phyloP scores from a whole-genome alignment of 257 asterid genomes.

The Echium plantagineum region DNA sequence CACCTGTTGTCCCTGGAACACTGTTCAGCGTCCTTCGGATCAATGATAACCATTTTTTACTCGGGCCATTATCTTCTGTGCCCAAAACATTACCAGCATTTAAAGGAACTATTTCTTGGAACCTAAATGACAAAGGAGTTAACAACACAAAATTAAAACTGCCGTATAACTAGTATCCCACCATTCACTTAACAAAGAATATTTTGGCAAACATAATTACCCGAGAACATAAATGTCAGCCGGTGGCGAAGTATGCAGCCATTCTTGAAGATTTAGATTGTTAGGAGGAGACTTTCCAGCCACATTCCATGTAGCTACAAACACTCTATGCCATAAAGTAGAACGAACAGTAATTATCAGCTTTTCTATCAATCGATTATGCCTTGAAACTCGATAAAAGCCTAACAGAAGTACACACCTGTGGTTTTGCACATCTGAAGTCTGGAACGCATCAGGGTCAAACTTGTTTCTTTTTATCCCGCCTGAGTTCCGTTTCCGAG shows the following conservation, averaged over 20 bases:
- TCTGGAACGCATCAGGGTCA: conserved; percentile 57
- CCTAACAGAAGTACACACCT: conserved; percentile 25
- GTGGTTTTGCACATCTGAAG: conserved; percentile 56
- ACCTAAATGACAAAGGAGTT: conserved; percentile 31
- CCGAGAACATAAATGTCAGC: conserved; percentile 96
- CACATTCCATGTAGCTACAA: conserved; percentile 99
- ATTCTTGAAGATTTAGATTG: conserved; percentile 72
- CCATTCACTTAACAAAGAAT: neutral
- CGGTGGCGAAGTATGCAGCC: conserved; percentile 94
- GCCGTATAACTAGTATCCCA: neutral
- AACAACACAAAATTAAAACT: neutral
- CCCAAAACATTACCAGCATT: conserved; percentile 98
- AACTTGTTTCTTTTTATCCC: conserved; percentile 47
- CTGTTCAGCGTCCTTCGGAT: conserved; percentile 61
- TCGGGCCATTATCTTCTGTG: conserved; percentile 95
- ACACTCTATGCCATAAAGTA: conserved; percentile 35
- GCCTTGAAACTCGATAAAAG: neutral
- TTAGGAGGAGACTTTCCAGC: conserved; percentile 92
- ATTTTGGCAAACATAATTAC: conserved; percentile 31
- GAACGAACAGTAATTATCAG: neutral
- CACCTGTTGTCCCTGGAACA: conserved; percentile 53
- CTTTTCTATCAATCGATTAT: neutral
- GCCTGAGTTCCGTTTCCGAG: conserved; percentile 32
- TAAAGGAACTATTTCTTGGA: conserved; percentile 97
- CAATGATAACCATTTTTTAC: conserved; percentile 77